A percentile compares a stretch with the other conserved stretches of the same genome.
These are phyloP conservation scores for Verbena officinalis DNA, from an alignment of 257 asterid genomes.

Conservation along the genomic window DNA sequence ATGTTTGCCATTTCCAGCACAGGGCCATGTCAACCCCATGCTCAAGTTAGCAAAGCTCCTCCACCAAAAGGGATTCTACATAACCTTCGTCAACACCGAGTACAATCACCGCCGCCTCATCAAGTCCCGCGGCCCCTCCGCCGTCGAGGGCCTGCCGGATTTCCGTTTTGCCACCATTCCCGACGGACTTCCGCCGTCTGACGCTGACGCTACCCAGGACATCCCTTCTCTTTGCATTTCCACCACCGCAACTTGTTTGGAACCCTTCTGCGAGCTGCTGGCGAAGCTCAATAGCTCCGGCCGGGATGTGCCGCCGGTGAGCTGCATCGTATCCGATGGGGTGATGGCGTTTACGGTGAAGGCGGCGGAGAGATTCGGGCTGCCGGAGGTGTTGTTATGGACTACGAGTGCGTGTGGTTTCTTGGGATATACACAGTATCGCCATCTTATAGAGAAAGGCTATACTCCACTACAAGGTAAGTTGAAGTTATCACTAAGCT, in stretches of 20 bases:
- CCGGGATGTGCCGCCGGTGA: slow-evolving; percentile 37
- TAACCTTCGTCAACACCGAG: slow-evolving; percentile 60
- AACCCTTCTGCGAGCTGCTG: slow-evolving; percentile 40
- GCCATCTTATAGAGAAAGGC: slow-evolving; percentile 40
- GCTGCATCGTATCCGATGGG: slow-evolving; percentile 47
- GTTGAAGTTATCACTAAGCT: too few relatives aligned
- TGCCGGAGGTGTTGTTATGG: slow-evolving; percentile 44
- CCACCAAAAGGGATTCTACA: slow-evolving; percentile 47
- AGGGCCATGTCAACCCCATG: slow-evolving; percentile 6
- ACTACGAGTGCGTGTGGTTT: slow-evolving; percentile 56
- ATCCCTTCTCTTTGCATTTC: slow-evolving; percentile 34
- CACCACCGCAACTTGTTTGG: slow-evolving; percentile 31
- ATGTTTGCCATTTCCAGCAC: background rate
- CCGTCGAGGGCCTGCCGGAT: slow-evolving; percentile 44
- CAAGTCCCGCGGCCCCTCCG: slow-evolving; percentile 43
- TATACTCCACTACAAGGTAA: slow-evolving; percentile 53
- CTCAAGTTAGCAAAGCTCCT: slow-evolving; percentile 33
- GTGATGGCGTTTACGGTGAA: slow-evolving; percentile 39
- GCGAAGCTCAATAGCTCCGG: slow-evolving; percentile 23
- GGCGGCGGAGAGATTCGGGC: slow-evolving; percentile 40
- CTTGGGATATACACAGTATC: slow-evolving; percentile 44
- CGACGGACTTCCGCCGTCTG: slow-evolving; percentile 34
- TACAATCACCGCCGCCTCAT: slow-evolving; percentile 59
- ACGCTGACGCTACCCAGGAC: slow-evolving; percentile 30
- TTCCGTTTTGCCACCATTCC: slow-evolving; percentile 41